phyloP scores from a whole-genome alignment of 2,329 filamentous ascomycete genomes.

The Trichophyton mentagrophytes region DNA sequence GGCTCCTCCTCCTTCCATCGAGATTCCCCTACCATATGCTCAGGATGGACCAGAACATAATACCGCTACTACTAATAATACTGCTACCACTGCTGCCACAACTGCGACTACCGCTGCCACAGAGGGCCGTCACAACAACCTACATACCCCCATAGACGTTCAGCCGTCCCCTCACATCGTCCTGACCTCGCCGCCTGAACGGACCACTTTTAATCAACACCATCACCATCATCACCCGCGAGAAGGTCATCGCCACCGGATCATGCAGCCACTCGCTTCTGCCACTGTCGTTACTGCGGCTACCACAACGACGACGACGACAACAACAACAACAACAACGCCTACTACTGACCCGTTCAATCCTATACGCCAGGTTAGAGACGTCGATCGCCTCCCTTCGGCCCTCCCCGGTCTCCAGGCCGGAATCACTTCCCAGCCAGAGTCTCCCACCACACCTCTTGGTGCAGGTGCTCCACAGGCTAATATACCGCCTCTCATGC shows the following conservation, averaged over 20 bases:
- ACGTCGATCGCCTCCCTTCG: conserved; percentile 69
- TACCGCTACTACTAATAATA: no score
- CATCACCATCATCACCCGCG: conserved; percentile 28
- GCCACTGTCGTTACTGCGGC: conserved; percentile 50
- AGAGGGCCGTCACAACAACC: conserved; percentile 24
- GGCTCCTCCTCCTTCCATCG: conserved; percentile 70
- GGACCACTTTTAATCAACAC: conserved; percentile 43
- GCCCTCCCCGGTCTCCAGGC: conserved; percentile 60
- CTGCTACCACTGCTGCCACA: conserved; percentile 34
- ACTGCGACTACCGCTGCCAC: neutral
- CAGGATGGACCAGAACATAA: conserved; percentile 29
- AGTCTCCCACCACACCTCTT: conserved; percentile 75
- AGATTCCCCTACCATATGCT: conserved; percentile 52
- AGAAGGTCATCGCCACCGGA: conserved; percentile 38
- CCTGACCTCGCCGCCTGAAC: conserved; percentile 58
- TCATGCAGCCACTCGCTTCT: conserved; percentile 50
- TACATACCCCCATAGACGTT: conserved; percentile 33
- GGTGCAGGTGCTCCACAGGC: conserved; percentile 45
- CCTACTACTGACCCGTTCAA: conserved; percentile 56
- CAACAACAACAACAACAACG: conserved; percentile 46
- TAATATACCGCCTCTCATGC: conserved; percentile 41
- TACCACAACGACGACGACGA: no score
- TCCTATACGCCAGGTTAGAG: conserved; percentile 47
- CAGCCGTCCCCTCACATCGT: conserved; percentile 52
- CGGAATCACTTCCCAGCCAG: conserved; percentile 72